Base-by-base conservation (phyloP, 1,284 basidiomycete species). In the Inonotus hispidus region DNA sequence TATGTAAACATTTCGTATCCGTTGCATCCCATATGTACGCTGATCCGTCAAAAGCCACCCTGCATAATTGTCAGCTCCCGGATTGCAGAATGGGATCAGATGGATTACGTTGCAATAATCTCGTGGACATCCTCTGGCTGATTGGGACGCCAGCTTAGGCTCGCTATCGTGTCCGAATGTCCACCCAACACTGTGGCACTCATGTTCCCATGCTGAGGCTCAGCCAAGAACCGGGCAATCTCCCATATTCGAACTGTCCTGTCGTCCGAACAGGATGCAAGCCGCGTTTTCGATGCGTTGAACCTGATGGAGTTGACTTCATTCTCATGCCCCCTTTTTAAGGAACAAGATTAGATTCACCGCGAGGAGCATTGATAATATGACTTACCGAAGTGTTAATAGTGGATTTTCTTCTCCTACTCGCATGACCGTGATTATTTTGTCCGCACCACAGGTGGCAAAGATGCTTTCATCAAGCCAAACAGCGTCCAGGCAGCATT, bases 261-360 rank as follows among this genome's bases (percentile, higher is more conserved):
- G 66, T 93, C 92, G 68, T 93, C 91, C 0, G 90, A 89, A 70
- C 88, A 89, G 1, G 90, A 88, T 38, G 89, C 90, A 53, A 93
- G 69, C 56, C 81, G 78, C 25, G 86, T 90, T 37, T 79, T 76
- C 37, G 80, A 77, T 13, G 83, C 77, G 64, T 88, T 90, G 68
- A 81, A 83, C 69, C 85, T 86, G 63, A 93, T 80, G 69, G 87
- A 84, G 68, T 92, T 93, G 65, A 93, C 81, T 71, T 93, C 92
- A 63, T 85, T 82, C 27, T 75, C 76, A 66, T 93, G 92, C 0
- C 88, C 90, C 46, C 88, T 91, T 61, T 37, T 56, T 56, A 46
- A 25, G 35, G 27, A 39, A 21, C 32, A 47, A 11, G 21, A 13
- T 25, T 32, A 16, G 10, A 19, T 23, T 19, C 50, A 16, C 46